A percentile compares a stretch with the other conserved stretches of the same genome.
Conservation (phyloP, 2,329 filamentous ascomycete genomes). For the Trichoderma oligosporum region DNA sequence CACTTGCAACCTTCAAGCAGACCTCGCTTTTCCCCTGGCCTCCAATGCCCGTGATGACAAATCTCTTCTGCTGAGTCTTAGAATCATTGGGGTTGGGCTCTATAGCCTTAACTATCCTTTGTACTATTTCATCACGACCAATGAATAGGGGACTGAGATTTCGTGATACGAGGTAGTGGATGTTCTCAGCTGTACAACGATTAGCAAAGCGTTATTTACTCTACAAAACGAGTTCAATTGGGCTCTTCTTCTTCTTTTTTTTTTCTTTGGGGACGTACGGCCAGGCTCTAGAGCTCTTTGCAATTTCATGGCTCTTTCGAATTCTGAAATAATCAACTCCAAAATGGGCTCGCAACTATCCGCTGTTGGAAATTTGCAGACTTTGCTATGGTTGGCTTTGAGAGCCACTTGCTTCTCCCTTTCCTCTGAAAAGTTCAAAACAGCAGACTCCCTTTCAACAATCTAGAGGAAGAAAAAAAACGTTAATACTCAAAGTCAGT, state of each 20-base stretch:
- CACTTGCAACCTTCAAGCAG: neutral
- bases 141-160: neutral
- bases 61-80: neutral
- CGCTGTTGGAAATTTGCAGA: conserved; percentile 16
- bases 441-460: conserved; percentile 8
- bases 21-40: conserved; percentile 17
- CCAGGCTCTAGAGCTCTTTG: neutral
- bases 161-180: conserved; percentile 2
- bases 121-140: conserved; percentile 4
- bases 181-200: neutral
- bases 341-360: neutral
- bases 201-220: neutral
- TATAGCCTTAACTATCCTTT: neutral
- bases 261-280: too few species aligned
- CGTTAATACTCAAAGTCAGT: neutral
- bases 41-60: conserved; percentile 8
- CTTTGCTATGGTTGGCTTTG: conserved; percentile 5
- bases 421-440: neutral
- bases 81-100: neutral
- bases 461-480: neutral
- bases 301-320: conserved; percentile 1
- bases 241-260: too few species aligned
- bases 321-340: neutral
- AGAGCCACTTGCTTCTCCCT: neutral
- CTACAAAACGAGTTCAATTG: too few species aligned